Percentiles rank a stretch among this genome's conserved stretches.
phyloP scores from a whole-genome alignment of 2,329 filamentous ascomycete species.

The Fusarium sp. region DNA sequence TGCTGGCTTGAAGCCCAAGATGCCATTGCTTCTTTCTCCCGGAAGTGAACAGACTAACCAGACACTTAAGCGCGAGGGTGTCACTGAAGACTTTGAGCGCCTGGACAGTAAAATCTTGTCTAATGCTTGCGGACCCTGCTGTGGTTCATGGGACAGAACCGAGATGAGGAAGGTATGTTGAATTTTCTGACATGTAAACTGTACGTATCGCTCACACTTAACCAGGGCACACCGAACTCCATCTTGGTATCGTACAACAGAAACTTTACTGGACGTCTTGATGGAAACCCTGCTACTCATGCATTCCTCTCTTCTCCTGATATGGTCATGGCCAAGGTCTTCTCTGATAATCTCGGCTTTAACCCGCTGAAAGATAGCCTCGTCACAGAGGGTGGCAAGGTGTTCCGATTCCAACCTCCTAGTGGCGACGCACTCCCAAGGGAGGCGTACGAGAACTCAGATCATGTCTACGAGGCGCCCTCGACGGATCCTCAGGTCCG shows the following conservation, averaged over 20 bases:
- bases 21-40: slow-evolving; percentile 92
- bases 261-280: slow-evolving; percentile 96
- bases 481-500: neutral
- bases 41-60: slow-evolving; percentile 97
- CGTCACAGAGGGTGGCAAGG: slow-evolving; percentile 80
- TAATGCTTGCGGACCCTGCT: slow-evolving; percentile 93
- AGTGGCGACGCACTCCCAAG: neutral
- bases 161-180: slow-evolving; percentile 43
- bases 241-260: slow-evolving; percentile 98
- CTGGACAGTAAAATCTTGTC: slow-evolving; percentile 95
- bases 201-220: slow-evolving; percentile 54
- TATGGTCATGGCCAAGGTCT: slow-evolving; percentile 95
- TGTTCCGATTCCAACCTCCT: slow-evolving; percentile 88
- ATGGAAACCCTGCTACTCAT: slow-evolving; percentile 96
- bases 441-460: neutral
- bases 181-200: too few relatives aligned
- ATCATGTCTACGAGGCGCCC: neutral
- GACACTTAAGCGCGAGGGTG: slow-evolving; percentile 90
- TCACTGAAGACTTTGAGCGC: slow-evolving; percentile 94
- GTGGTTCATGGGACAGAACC: slow-evolving; percentile 97
- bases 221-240: slow-evolving; percentile 86
- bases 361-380: slow-evolving; percentile 93
- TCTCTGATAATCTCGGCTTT: slow-evolving; percentile 92
- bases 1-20: slow-evolving; percentile 92
- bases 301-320: slow-evolving; percentile 98